Evolutionary conservation across 75 land plant species (phyloP), one percentile per base, ranked within the genome.

Genomic region (Pseudotsuga menziesii): DNA sequence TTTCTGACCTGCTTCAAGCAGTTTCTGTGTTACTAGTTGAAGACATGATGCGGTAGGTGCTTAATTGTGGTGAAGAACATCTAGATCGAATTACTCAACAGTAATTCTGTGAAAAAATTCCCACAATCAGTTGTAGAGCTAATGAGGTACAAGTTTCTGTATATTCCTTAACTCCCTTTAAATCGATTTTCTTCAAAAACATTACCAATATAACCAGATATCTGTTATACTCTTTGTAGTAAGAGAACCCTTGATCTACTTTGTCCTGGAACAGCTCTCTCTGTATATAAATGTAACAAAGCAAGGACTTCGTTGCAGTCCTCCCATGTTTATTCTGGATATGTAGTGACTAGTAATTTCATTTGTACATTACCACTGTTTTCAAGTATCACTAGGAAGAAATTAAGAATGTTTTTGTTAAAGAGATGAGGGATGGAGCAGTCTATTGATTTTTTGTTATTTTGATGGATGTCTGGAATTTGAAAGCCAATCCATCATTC

Each of bases 61-160:
- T 61, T 7, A 27, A 61, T 44, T 69, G 72, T n/a, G 72, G 48
- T n/a, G 72, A 69, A 4, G 72, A 69, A 41, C 8, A 69, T 69
- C 39, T 44, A 7, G 20, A 39, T 67, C 23, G 2, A 15, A 14
- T 19, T 36, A 29, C 6, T 63, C 16, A 16, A 29, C 7, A 29
- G 22, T 6, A 22, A 39, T 39, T 39, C 48, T 69, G 20, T 69
- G 72, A 22, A 69, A 48, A 44, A 41, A 69, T 41, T 41, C n/a
- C 48, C 19, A 69, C 48, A 32, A 63, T 2, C 29, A 64, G 39
- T 16, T 64, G 39, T 69, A 23, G 72, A 48, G 54, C 12, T 48
- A 48, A 48, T 12, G 12, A 7, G 48, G n/a, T 15, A 5, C n/a
- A 41, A 36, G 72, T 69, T 69, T 41, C 52, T 41, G 36, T 23